Evolutionary conservation across 2,329 filamentous ascomycete species (phyloP), one percentile per base, ranked within the genome.

Genomic region (Ophiocordyceps unilateralis): DNA sequence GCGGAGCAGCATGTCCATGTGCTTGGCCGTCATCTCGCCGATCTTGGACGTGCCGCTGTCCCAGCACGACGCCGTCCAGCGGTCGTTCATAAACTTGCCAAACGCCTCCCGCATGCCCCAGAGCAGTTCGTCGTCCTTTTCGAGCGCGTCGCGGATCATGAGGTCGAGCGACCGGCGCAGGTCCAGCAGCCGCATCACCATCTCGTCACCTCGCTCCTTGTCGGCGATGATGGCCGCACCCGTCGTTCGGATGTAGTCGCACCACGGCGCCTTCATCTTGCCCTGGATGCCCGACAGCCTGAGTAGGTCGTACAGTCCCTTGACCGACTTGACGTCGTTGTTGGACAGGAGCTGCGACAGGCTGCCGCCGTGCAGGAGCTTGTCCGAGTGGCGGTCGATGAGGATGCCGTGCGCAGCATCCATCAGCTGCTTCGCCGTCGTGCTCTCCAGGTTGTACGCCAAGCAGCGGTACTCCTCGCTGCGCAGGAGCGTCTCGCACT

Each of bases 1-100:
- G 44, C 87, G 79, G 26, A 98, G 72, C 19, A 98, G 69, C 64
- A 83, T 72, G 60, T 98, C 91, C 47, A 98, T 83, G 53, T 96
- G 88, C 61, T 95, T 96, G 24, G 91, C 93, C 51, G 95, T 93
- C 88, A 96, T 94, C 65, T 98, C 91, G 41, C 89, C 91, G 14
- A 93, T 86, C 67, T 93, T 96, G 17, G 87, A 86, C 44, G 88
- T 93, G 44, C 87, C 81, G 0, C 83, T 85, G 42, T 78, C 76
- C 74, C 83, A 89, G 5, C 76, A 79, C 5, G 77, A 68, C 8
- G 75, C 71, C 1, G 75, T 78, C 55, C 80, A 83, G 55, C 81
- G 81, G 58, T 91, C 84, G 59, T 98, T 98, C 70, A 98, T 94
- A 53, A 96, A 95, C 1, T 69, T 72, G 43, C 83, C 80, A 55